phyloP scores from a whole-genome alignment of 306 rosid genomes.

The Vicia faba region DNA sequence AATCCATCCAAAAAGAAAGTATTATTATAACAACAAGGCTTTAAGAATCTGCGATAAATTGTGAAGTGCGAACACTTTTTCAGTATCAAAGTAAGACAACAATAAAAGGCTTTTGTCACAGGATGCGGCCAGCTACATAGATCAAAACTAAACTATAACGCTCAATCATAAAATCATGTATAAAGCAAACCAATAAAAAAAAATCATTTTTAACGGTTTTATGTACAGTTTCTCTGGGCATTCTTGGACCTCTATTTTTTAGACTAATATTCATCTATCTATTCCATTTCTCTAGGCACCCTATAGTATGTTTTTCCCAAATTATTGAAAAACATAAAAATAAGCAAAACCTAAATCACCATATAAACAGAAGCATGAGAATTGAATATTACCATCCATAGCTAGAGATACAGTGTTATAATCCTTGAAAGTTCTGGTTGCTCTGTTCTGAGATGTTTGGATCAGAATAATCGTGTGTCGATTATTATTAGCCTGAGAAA shows the following conservation, averaged over 20 bases:
- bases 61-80: not conserved
- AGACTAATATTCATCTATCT: not conserved
- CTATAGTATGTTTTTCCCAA: not conserved
- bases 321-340: not conserved
- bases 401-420: constrained; percentile 83
- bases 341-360: constrained; percentile 6
- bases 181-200: not conserved
- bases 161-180: not conserved
- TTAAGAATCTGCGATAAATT: not conserved
- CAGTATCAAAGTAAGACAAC: not conserved
- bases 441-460: constrained; percentile 85
- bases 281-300: not conserved
- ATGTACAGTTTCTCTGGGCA: not conserved
- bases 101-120: not conserved
- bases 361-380: not conserved
- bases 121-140: not conserved
- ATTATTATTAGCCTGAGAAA: constrained; percentile 64
- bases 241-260: not conserved
- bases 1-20: constrained; percentile 4
- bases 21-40: not conserved
- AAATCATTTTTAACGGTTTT: not conserved
- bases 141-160: not conserved
- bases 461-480: constrained; percentile 90
- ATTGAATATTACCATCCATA: constrained; percentile 68
- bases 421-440: constrained; percentile 94